These are phyloP conservation scores for Amanita pseudoporphyria DNA, from an alignment of 768 basidiomycete species.

Conservation along the genomic window DNA sequence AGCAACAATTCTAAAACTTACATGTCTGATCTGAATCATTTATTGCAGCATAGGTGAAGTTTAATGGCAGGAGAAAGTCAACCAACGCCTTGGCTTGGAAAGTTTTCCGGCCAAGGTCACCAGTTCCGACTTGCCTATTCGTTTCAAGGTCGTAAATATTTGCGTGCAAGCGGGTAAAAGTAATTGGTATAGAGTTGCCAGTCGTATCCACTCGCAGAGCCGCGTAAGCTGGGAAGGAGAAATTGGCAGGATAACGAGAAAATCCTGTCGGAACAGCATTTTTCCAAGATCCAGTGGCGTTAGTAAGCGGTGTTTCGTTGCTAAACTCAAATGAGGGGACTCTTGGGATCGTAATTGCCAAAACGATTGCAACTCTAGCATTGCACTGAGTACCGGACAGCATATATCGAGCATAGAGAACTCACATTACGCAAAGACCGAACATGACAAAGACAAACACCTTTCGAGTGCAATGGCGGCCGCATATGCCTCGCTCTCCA, in stretches of 20 bases:
- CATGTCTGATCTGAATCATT: constrained; percentile 84
- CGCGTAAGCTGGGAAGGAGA: constrained; percentile 75
- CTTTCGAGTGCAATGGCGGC: constrained; percentile 66
- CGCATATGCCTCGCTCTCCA: constrained; percentile 73
- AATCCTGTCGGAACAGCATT: constrained; percentile 51
- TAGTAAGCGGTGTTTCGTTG: constrained; percentile 40
- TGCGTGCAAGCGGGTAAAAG: constrained; percentile 59
- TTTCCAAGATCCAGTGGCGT: constrained; percentile 52
- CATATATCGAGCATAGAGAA: constrained; percentile 11
- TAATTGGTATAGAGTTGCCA: constrained; percentile 68
- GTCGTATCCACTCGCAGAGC: constrained; percentile 70
- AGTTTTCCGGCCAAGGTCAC: constrained; percentile 46
- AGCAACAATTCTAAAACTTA: constrained; percentile 22
- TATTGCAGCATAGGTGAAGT: constrained; percentile 72
- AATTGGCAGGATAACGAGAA: constrained; percentile 76
- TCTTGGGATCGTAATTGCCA: constrained; percentile 78
- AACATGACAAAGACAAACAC: constrained; percentile 64
- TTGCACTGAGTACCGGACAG: constrained; percentile 4
- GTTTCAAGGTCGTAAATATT: constrained; percentile 64
- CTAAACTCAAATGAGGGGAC: constrained; percentile 68
- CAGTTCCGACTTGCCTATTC: constrained; percentile 52
- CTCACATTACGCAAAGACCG: constrained; percentile 45
- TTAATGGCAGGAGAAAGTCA: constrained; percentile 64
- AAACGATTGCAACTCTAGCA: constrained; percentile 50
- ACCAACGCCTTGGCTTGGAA: constrained; percentile 60